Conservation (phyloP, 495 filamentous ascomycete genomes). For the Penicillium silybi region DNA sequence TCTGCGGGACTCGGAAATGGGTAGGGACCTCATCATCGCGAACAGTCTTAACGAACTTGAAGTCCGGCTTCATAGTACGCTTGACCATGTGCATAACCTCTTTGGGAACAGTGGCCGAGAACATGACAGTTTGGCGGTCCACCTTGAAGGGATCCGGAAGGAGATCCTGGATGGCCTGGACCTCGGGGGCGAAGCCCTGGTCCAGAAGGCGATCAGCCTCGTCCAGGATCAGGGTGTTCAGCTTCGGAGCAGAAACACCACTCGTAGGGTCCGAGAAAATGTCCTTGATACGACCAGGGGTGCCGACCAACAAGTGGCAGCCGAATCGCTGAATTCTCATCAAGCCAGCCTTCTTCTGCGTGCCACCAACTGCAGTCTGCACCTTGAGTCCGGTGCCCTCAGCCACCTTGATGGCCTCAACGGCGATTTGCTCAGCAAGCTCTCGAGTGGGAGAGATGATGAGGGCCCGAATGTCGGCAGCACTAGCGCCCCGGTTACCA, state of each 20-base stretch:
- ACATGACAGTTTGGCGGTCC: constrained; percentile 84
- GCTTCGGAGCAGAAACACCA: constrained; percentile 65
- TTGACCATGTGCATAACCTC: constrained; percentile 79
- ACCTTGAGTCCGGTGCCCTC: constrained; percentile 64
- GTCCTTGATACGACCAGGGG: constrained; percentile 85
- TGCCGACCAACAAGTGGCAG: constrained; percentile 87
- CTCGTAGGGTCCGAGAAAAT: constrained; percentile 65
- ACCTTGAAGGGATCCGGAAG: constrained; percentile 60
- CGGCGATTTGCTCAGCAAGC: constrained; percentile 89
- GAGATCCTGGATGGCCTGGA: constrained; percentile 60
- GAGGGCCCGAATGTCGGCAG: constrained; percentile 74
- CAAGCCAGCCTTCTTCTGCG: constrained; percentile 63
- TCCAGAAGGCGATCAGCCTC: constrained; percentile 94
- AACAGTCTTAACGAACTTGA: constrained; percentile 81
- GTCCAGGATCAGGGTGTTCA: constrained; percentile 82
- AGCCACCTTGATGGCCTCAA: constrained; percentile 72
- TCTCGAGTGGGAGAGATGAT: constrained; percentile 94
- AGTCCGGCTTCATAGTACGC: constrained; percentile 63
- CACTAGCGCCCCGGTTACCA: constrained; percentile 1
- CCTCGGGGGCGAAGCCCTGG: constrained; percentile 77
- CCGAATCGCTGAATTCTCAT: constrained; percentile 61
- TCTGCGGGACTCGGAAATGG: constrained; percentile 79
- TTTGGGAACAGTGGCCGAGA: constrained; percentile 84
- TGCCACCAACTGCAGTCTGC: constrained; percentile 87
- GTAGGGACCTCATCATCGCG: constrained; percentile 75